phyloP scores from a whole-genome alignment of 257 asterid genomes.

The Solanum bulbocastanum region DNA sequence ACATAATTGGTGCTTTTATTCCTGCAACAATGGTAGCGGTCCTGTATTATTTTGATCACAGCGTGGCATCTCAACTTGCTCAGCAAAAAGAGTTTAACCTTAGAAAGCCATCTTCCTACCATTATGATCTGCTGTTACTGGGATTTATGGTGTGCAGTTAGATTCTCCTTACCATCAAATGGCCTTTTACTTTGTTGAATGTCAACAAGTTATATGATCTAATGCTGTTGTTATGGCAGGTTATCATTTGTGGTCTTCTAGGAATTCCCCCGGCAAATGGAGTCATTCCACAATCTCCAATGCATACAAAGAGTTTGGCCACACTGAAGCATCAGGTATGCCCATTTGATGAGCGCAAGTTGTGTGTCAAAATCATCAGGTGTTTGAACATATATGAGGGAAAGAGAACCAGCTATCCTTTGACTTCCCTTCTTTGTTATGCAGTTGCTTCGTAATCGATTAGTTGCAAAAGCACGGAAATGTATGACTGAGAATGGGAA shows the following conservation, averaged over 20 bases:
- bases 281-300: constrained; percentile 17
- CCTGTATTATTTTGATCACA: constrained; percentile 12
- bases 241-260: constrained; percentile 12
- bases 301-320: constrained; percentile 20
- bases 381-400: background rate
- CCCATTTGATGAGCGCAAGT: background rate
- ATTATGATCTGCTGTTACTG: constrained; percentile 12
- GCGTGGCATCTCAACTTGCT: constrained; percentile 20
- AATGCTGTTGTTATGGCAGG: constrained; percentile 1
- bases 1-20: constrained; percentile 16
- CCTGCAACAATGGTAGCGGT: constrained; percentile 17
- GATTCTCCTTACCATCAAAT: background rate
- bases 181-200: background rate
- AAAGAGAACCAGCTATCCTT: background rate
- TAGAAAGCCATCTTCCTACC: constrained; percentile 16
- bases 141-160: constrained; percentile 7
- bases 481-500: constrained; percentile 7
- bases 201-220: background rate
- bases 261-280: constrained; percentile 15
- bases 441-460: constrained; percentile 11
- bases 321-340: constrained; percentile 11
- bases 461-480: constrained; percentile 6
- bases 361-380: background rate
- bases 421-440: background rate
- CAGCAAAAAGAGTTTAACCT: constrained; percentile 15